Evolutionary conservation across 2,329 filamentous ascomycete genomes (phyloP), one percentile per base, ranked within the genome.

Genomic region (Colletotrichum godetiae): DNA sequence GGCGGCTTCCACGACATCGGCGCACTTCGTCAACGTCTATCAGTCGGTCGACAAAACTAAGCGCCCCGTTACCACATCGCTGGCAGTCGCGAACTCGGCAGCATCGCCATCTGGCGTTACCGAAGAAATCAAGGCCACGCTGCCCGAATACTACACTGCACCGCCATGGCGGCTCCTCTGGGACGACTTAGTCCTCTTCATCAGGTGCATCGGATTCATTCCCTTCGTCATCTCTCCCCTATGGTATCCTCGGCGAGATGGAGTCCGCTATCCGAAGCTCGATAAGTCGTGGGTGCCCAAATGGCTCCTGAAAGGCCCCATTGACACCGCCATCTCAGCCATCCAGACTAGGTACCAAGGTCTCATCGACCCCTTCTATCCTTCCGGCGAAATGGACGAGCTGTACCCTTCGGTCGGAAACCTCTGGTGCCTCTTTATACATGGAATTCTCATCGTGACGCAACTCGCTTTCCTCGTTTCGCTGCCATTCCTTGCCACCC

Each of bases 381-480:
- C 85, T 49, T 89, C 88, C 1, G 88, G 84, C 10, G 77, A 85
- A 59, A 83, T 93, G 60, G 91, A 92, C 76, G 93, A 95, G 82
- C 83, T 95, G 11, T 88, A 91, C 73, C 87, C 87, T 1, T 92
- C 88, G 0, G 70, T 77, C 12, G 79, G 81, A 49, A 95, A 95
- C 76, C 42, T 91, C 0, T 86, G 85, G 75, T 88, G 87, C 67
- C 80, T 94, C 27, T 77, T 81, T n/a, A 77, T 92, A 5, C 93
- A 95, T 76, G 49, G 84, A 1, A 68, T 93, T 42, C 85, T 95
- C 5, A 78, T 88, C 35, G 65, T 92, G 11, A 77, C 89, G n/a
- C 92, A 95, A 81, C 75, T 89, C 0, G 76, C 78, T 0, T 93
- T 94, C 78, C 78, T 95, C 4, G 8, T 92, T 0, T 86, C 86